A percentile compares a stretch with the other conserved stretches of the same genome.
phyloP scores from a whole-genome alignment of 305 asterid species.

The Fraxinus ornus region DNA sequence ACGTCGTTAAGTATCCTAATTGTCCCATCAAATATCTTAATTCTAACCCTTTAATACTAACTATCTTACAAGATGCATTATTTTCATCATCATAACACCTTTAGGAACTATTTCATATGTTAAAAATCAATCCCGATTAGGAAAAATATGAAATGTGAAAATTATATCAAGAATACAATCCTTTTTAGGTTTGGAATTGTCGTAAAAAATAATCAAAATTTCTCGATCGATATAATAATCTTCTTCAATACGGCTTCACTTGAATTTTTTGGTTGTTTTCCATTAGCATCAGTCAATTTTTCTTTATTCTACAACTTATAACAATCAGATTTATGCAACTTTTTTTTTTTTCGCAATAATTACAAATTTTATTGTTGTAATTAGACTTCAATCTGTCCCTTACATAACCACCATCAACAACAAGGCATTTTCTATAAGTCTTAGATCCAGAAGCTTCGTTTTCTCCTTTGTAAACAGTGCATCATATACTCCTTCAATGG shows the following conservation, averaged over 20 bases:
- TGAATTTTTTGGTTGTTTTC: not conserved
- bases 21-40: no score
- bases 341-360: no score
- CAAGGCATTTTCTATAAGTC: not conserved
- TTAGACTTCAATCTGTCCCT: not conserved
- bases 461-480: not conserved
- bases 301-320: not conserved
- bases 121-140: no score
- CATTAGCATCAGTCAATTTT: not conserved
- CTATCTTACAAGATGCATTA: no score
- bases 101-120: no score
- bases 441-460: not conserved
- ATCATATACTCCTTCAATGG: not conserved
- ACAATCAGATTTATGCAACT: not conserved
- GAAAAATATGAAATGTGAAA: not conserved
- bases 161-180: not conserved
- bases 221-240: not conserved
- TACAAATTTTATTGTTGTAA: not conserved
- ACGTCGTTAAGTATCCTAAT: not conserved
- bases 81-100: no score
- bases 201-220: no score
- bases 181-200: not conserved
- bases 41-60: no score
- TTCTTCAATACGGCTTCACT: not conserved
- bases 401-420: not conserved